Base-by-base conservation (phyloP, 2,329 filamentous ascomycete species). In the Arthrobotrys musiformis region DNA sequence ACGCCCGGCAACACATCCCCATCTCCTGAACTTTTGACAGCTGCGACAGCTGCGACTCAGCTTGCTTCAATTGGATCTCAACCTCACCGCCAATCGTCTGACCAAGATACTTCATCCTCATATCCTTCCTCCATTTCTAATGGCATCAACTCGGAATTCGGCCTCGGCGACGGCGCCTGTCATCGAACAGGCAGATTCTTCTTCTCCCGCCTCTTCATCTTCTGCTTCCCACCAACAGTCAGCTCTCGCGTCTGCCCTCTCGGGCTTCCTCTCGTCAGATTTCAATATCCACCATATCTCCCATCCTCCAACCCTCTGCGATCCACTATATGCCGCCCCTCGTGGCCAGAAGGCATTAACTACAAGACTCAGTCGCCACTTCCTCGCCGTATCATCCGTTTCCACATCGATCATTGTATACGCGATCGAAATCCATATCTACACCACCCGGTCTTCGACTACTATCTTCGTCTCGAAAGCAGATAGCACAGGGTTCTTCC, bases 381-480 rank as follows among this genome's bases (percentile, higher is more conserved):
- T 92, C 79, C 85, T 92, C 19, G 85, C 88, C 4, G 19, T 89
- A 88, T 28, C 79, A 80, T 35, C 80, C 84, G 19, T 86, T 89
- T 78, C 87, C 96, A 50, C 52, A 4, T 42, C 61, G 5, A 54
- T 69, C 0, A 85, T 97, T 5, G 87, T 94, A 7, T 90, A 97
- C 73, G 94, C 92, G 15, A 87, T 99, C 79, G 95, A 99, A 82
- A 87, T 97, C 62, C 87, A 95, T 80, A 88, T 99, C 76, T 99
- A 96, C 84, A 79, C 79, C 17, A 88, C 93, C 24, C 97, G 92
- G 0, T 75, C 70, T 24, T 74, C 70, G 19, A 76, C 79, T 5
- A 97, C 92, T 2, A 88, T 98, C 66, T 99, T 99, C 83, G 91
- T 99, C 24, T 94, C 94, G 79, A 99, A 99, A 84, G 95, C 95